Evolutionary conservation across 2,329 filamentous ascomycete species (phyloP), one percentile per base, ranked within the genome.

Genomic region (Aurifilum marmelostoma): DNA sequence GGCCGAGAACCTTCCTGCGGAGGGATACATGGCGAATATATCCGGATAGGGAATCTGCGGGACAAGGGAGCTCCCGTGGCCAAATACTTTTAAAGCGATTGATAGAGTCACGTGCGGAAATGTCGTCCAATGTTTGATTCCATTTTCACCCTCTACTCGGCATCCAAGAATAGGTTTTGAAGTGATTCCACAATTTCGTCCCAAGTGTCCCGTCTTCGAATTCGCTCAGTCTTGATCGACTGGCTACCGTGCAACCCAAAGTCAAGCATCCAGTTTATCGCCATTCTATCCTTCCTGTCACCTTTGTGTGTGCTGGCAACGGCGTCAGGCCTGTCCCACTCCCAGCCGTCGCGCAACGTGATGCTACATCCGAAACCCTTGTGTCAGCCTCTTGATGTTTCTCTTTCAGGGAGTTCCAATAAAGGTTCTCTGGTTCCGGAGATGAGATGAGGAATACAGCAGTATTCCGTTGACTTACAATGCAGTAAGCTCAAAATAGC

Each of bases 311-410:
- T 34, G 52, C 29, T 68, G 32, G 58, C 50, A 12, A 52, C 12
- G 27, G 66, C 66, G 2, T 47, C 37, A 9, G 61, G 39, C 9
- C 50, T 50, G 9, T 39, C 52, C 66, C 61, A 65, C 29, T 68
- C 66, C 66, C 61, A 68, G 32, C 66, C 61, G 6, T 65, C 54
- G n/a, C 52, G 66, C 16, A 68, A 61, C 6, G 61, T 68, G 29
- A 68, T 65, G n/a, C 52, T 56, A 11, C 24, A n/a, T 29, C 52
- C 52, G n/a, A 56, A 56, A 5, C 24, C 27, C 27, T 7, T 27
- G 27, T 14, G 12, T 56, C 32, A 56, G 52, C 52, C 14, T 27
- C 24, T 27, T 24, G 8, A 12, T 24, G 3, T 24, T 27, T 54
- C 11, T 9, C 27, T 8, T 9, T 24, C 18, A 6, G n/a, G 1